Evolutionary conservation across 1,284 basidiomycete genomes (phyloP).

Genomic region (Ceratobasidium sp.): DNA sequence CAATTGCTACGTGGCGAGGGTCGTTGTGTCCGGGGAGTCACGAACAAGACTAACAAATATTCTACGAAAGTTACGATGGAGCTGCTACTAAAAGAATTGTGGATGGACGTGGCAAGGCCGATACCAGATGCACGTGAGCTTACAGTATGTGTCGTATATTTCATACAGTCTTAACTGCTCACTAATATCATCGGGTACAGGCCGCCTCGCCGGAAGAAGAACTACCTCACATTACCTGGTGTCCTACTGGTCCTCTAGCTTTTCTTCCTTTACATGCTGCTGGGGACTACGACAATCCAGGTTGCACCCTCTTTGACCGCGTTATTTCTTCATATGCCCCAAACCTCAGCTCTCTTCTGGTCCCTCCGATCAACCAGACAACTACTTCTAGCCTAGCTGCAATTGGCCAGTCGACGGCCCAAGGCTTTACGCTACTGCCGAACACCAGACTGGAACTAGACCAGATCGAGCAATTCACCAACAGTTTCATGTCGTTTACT

Average conservation of each 20-base stretch:
- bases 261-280: constrained; percentile 27
- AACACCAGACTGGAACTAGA: background rate
- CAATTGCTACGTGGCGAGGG: background rate
- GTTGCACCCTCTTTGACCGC: background rate
- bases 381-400: background rate
- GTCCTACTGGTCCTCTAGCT: constrained; percentile 8
- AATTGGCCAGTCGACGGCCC: background rate
- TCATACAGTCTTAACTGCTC: background rate
- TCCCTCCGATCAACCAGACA: background rate
- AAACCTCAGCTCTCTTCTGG: background rate
- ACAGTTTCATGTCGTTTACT: too few relatives aligned
- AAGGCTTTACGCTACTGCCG: background rate
- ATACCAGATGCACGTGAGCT: background rate
- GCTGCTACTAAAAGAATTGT: background rate
- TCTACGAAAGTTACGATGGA: background rate
- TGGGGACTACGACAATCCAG: background rate
- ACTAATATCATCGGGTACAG: background rate
- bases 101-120: background rate
- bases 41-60: background rate
- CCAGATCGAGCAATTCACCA: background rate
- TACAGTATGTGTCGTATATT: background rate
- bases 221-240: constrained; percentile 17
- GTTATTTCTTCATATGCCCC: constrained; percentile 21
- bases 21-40: background rate
- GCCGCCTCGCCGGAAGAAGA: background rate